A percentile compares a stretch with the other conserved stretches of the same genome.
phyloP scores from a whole-genome alignment of 345 rosid species.

The Ricinus communis region DNA sequence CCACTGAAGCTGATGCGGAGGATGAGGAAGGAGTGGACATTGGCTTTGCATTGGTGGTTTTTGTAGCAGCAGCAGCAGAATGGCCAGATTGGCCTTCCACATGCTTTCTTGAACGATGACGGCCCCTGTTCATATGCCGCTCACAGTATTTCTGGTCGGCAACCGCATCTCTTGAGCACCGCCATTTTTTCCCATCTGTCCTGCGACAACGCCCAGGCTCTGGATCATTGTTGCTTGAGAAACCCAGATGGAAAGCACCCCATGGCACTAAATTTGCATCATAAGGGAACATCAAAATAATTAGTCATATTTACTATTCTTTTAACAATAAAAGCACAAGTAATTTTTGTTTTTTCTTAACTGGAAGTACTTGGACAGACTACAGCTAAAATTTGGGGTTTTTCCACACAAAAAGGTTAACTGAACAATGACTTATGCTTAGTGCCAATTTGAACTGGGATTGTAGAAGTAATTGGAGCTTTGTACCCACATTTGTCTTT shows the following conservation, averaged over 20 bases:
- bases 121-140: constrained; percentile 83
- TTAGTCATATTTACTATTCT: background rate
- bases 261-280: constrained; percentile 48
- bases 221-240: constrained; percentile 53
- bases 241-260: constrained; percentile 65
- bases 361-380: background rate
- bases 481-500: background rate
- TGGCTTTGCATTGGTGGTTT: constrained; percentile 28
- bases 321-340: background rate
- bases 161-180: constrained; percentile 86
- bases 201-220: constrained; percentile 84
- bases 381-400: background rate
- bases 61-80: constrained; percentile 31
- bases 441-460: background rate
- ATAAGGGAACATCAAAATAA: too few species aligned
- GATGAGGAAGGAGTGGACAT: constrained; percentile 22
- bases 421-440: too few species aligned
- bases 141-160: constrained; percentile 82
- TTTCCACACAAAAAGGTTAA: too few species aligned
- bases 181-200: constrained; percentile 90
- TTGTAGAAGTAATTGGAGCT: background rate
- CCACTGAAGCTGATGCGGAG: constrained; percentile 30
- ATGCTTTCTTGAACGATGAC: constrained; percentile 98
- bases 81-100: constrained; percentile 67
- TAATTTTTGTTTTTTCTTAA: background rate